Evolutionary conservation across 2,329 filamentous ascomycete genomes (phyloP).

Genomic region (Phaeosphaeria sp.): DNA sequence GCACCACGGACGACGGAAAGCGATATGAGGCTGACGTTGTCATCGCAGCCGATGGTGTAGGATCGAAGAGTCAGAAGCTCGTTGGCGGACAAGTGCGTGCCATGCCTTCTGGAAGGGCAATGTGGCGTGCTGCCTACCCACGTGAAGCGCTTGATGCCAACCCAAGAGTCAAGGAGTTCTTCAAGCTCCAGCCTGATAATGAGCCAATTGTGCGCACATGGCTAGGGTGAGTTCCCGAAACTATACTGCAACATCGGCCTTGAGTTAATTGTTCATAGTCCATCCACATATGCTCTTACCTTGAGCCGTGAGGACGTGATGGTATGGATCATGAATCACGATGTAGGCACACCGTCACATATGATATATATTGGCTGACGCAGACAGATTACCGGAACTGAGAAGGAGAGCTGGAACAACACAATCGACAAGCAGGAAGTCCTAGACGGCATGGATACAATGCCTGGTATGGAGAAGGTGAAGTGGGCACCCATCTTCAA

Average conservation of each 20-base stretch:
- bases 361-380: constrained; percentile 12
- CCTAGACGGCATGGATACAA: constrained; percentile 53
- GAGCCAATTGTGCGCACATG: constrained; percentile 56
- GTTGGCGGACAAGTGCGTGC: constrained; percentile 55
- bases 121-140: constrained; percentile 52
- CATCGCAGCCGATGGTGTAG: constrained; percentile 52
- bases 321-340: constrained; percentile 60
- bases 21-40: constrained; percentile 52
- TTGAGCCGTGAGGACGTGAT: constrained; percentile 55
- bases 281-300: constrained; percentile 54
- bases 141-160: constrained; percentile 54
- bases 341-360: constrained; percentile 35
- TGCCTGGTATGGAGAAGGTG: constrained; percentile 49
- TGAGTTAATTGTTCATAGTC: constrained; percentile 26
- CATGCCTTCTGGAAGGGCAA: constrained; percentile 46
- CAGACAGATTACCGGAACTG: constrained; percentile 51
- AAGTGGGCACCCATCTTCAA: constrained; percentile 57
- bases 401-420: constrained; percentile 56
- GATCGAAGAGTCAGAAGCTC: constrained; percentile 54
- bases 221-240: constrained; percentile 41
- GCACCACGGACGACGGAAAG: constrained; percentile 49
- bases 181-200: constrained; percentile 51
- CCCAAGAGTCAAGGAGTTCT: constrained; percentile 56
- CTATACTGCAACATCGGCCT: not conserved
- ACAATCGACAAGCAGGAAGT: constrained; percentile 56